Percentiles rank a stretch among this genome's conserved stretches.
phyloP scores from a whole-genome alignment of 2,329 filamentous ascomycete genomes.

The Pseudohalonectria lignicola region DNA sequence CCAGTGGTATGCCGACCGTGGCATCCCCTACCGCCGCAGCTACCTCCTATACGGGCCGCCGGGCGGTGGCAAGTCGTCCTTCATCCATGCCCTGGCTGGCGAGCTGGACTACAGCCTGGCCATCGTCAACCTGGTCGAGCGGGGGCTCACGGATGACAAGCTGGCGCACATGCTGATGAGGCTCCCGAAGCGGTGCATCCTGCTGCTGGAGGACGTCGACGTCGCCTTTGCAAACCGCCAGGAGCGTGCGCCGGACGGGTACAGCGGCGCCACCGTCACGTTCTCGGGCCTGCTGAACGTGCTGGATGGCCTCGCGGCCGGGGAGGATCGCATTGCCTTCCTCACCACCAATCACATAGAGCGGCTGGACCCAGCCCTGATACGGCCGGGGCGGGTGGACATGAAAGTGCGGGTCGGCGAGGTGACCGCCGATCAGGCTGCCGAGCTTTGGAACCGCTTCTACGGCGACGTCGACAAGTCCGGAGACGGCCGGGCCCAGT shows the following conservation, averaged over 20 bases:
- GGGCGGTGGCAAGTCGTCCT: constrained; percentile 87
- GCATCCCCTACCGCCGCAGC: constrained; percentile 82
- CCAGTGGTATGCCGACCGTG: constrained; percentile 88
- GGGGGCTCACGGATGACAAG: constrained; percentile 81
- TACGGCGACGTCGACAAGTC: constrained; percentile 71
- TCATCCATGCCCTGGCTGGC: constrained; percentile 92
- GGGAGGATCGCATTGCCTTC: constrained; percentile 89
- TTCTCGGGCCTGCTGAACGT: constrained; percentile 86
- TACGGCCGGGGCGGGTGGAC: constrained; percentile 85
- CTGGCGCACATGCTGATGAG: constrained; percentile 79
- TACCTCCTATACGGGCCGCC: constrained; percentile 86
- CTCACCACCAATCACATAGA: constrained; percentile 93
- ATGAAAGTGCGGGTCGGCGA: constrained; percentile 86
- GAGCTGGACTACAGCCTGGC: constrained; percentile 86
- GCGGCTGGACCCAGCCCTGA: constrained; percentile 75
- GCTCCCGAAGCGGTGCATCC: constrained; percentile 69
- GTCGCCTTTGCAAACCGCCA: constrained; percentile 79
- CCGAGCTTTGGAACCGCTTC: constrained; percentile 86
- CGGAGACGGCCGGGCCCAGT: constrained; percentile 51
- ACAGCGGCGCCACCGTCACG: constrained; percentile 78
- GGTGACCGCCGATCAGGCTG: constrained; percentile 75
- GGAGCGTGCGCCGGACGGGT: constrained; percentile 69
- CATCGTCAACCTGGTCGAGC: constrained; percentile 82
- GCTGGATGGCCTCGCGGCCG: constrained; percentile 83
- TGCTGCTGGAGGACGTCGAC: constrained; percentile 83